These are phyloP conservation scores for Stephania japonica DNA, from an alignment of 164 flowering plant species.

Conservation along the genomic window DNA sequence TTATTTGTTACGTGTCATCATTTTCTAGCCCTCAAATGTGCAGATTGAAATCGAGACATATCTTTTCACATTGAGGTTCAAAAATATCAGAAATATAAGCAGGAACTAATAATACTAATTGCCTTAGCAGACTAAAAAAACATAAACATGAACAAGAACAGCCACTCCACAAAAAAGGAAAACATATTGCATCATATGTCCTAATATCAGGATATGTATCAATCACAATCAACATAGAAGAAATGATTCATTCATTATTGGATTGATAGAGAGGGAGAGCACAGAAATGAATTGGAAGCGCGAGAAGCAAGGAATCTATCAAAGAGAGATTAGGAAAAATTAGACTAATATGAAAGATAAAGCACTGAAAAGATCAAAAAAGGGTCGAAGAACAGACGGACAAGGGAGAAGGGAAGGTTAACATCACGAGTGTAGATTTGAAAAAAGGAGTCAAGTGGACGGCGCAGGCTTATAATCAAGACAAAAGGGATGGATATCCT, in stretches of 20 bases:
- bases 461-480: conserved; percentile 1
- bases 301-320: conserved; percentile 3
- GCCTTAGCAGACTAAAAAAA: no score
- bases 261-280: not conserved
- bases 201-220: no score
- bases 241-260: no score
- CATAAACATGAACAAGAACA: no score
- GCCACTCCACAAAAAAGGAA: no score
- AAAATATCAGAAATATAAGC: not conserved
- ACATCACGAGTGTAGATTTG: conserved; percentile 15
- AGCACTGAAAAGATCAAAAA: not conserved
- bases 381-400: conserved; percentile 7
- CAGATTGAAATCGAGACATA: not conserved
- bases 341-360: not conserved
- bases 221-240: no score
- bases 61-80: not conserved
- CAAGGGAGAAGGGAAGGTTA: conserved; percentile 25
- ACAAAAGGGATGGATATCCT: conserved; percentile 11
- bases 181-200: no score
- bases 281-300: not conserved
- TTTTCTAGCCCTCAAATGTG: not conserved
- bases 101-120: no score
- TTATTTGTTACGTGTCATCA: not conserved
- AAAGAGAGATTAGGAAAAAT: not conserved
- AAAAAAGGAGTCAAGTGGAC: conserved; percentile 14